Conservation (phyloP, 306 rosid genomes). For the Quercus wislizeni region DNA sequence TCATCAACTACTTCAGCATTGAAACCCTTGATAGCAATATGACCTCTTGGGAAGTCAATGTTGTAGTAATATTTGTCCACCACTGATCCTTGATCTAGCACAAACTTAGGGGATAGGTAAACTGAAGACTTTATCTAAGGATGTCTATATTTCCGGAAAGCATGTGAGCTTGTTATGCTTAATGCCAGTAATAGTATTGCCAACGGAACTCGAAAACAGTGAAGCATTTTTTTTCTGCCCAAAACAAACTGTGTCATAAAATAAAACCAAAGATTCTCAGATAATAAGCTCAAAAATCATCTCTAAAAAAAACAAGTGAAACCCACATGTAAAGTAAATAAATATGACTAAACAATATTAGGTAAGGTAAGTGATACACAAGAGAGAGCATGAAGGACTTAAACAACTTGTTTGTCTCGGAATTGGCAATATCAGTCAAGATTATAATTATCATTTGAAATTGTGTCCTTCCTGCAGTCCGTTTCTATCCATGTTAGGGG, state of each 20-base stretch:
- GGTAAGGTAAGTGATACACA: neutral
- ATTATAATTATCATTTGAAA: too few relatives aligned
- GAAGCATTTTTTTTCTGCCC: conserved; percentile 45
- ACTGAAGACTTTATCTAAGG: conserved; percentile 37
- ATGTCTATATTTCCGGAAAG: conserved; percentile 14
- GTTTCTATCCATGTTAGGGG: too few relatives aligned
- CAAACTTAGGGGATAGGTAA: conserved; percentile 58
- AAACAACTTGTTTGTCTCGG: neutral
- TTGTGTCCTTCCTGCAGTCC: too few relatives aligned
- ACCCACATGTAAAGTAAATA: neutral
- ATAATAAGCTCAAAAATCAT: neutral
- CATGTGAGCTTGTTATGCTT: conserved; percentile 26
- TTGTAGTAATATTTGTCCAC: conserved; percentile 28
- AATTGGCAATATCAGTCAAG: too few relatives aligned
- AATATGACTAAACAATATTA: neutral
- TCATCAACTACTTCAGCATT: conserved; percentile 71
- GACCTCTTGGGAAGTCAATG: conserved; percentile 66
- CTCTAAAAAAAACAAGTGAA: neutral
- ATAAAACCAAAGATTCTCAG: neutral
- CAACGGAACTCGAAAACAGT: conserved; percentile 9
- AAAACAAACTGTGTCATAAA: neutral
- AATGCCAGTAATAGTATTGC: conserved; percentile 30
- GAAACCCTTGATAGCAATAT: conserved; percentile 59
- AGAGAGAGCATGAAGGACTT: neutral
- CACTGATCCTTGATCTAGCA: conserved; percentile 65